These are phyloP conservation scores for Chlamydomonas sp. DNA, from an alignment of 139 green algal genomes.

Conservation along the genomic window DNA sequence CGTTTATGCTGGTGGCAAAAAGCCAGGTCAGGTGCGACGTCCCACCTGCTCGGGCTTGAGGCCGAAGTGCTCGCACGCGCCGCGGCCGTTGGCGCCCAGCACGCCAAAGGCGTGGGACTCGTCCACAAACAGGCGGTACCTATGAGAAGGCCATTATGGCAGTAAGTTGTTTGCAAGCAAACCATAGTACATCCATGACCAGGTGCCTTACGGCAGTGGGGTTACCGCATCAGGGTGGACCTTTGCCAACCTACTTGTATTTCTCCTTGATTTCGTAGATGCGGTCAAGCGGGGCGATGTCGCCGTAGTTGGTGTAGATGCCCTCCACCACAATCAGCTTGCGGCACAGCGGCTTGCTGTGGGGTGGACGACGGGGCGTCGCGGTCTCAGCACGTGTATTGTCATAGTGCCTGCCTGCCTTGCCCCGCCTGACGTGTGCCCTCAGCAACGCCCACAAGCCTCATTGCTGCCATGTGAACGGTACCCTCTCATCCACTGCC, in stretches of 20 bases:
- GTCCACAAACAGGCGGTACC: conserved; percentile 95
- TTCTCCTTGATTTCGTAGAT: conserved; percentile 88
- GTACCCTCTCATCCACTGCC: not conserved
- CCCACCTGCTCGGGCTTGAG: conserved; percentile 62
- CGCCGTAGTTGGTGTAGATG: conserved; percentile 87
- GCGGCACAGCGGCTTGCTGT: conserved; percentile 85
- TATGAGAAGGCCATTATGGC: conserved; percentile 24
- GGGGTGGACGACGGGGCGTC: not conserved
- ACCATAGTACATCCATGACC: conserved; percentile 48
- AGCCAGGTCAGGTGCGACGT: not conserved
- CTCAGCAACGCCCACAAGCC: not conserved
- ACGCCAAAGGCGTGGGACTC: conserved; percentile 92
- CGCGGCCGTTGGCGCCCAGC: conserved; percentile 85
- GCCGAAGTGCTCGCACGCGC: conserved; percentile 87
- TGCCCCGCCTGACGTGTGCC: no score
- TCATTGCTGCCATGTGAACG: not conserved
- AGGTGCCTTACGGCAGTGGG: not conserved
- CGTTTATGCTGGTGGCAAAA: not conserved
- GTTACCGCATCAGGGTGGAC: not conserved
- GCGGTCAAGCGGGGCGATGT: conserved; percentile 84
- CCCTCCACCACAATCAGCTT: conserved; percentile 96
- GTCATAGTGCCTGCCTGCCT: no score
- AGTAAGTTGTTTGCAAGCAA: not conserved
- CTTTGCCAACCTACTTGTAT: conserved; percentile 58
- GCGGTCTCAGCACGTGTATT: not conserved